Conservation (phyloP, 306 rosid genomes). For the Medicago arabica region DNA sequence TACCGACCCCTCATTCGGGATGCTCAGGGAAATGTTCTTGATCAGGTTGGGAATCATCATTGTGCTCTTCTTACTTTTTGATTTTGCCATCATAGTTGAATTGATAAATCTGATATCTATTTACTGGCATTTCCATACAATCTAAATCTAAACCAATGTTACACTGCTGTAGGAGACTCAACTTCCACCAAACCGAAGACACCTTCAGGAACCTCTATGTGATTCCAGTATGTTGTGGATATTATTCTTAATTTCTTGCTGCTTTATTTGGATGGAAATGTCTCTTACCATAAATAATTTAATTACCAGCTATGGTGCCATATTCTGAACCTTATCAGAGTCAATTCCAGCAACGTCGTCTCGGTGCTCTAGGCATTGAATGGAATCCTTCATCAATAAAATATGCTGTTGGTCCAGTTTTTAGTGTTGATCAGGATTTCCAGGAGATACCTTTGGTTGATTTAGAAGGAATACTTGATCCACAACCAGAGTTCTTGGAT, state of each 20-base stretch:
- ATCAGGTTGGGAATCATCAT: constrained; percentile 63
- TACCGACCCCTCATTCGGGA: constrained; percentile 84
- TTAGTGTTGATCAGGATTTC: constrained; percentile 64
- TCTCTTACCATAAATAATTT: constrained; percentile 42
- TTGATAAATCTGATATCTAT: constrained; percentile 2
- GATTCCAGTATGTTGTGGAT: constrained; percentile 73
- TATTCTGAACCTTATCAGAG: constrained; percentile 93
- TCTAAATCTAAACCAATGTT: constrained; percentile 32
- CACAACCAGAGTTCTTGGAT: constrained; percentile 76
- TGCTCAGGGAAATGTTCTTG: constrained; percentile 71
- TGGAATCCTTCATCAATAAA: constrained; percentile 81
- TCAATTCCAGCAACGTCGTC: constrained; percentile 78
- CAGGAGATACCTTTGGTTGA: constrained; percentile 82
- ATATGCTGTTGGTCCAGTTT: constrained; percentile 68
- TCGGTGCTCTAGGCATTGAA: constrained; percentile 85
- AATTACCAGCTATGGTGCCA: constrained; percentile 77
- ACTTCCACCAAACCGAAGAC: constrained; percentile 70
- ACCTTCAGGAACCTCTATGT: constrained; percentile 85
- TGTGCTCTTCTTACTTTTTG: constrained; percentile 35
- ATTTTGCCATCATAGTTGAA: constrained; percentile 30
- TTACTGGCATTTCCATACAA: constrained; percentile 12
- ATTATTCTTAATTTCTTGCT: constrained; percentile 34
- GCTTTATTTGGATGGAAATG: constrained; percentile 18
- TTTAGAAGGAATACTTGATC: constrained; percentile 80
- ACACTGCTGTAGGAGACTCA: constrained; percentile 74